Evolutionary conservation across 345 rosid species (phyloP).

Genomic region (Citrus reticulata): DNA sequence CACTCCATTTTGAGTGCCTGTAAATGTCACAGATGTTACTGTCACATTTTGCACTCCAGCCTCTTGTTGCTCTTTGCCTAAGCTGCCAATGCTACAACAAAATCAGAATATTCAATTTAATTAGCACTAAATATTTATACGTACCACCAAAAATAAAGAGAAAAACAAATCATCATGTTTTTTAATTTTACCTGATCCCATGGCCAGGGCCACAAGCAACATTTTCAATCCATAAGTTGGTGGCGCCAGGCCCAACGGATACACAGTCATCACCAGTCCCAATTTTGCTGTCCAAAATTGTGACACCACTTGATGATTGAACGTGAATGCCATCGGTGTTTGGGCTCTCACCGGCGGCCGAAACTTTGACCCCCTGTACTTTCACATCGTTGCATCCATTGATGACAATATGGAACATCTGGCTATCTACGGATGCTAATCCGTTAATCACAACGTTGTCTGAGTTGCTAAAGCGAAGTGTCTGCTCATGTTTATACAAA

Average conservation of each 20-base stretch:
- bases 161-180: not conserved
- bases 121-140: not conserved
- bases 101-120: not conserved
- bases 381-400: not conserved
- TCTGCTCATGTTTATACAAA: not conserved
- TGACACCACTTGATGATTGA: not conserved
- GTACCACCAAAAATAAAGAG: not conserved
- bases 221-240: slow-evolving; percentile 52
- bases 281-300: slow-evolving; percentile 50
- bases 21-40: slow-evolving; percentile 21
- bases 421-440: not conserved
- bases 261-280: slow-evolving; percentile 73
- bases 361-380: not conserved
- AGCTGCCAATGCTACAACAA: slow-evolving; percentile 35
- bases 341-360: not conserved
- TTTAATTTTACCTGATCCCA: slow-evolving; percentile 36
- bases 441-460: not conserved
- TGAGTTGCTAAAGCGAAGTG: not conserved
- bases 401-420: not conserved
- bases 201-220: slow-evolving; percentile 76
- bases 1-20: slow-evolving; percentile 34
- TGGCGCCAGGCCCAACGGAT: slow-evolving; percentile 65
- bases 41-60: slow-evolving; percentile 37
- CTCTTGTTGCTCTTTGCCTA: slow-evolving; percentile 30
- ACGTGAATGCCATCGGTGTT: slow-evolving; percentile 2